phyloP scores from a whole-genome alignment of 2,329 filamentous ascomycete genomes.

The Truncatella angustata region DNA sequence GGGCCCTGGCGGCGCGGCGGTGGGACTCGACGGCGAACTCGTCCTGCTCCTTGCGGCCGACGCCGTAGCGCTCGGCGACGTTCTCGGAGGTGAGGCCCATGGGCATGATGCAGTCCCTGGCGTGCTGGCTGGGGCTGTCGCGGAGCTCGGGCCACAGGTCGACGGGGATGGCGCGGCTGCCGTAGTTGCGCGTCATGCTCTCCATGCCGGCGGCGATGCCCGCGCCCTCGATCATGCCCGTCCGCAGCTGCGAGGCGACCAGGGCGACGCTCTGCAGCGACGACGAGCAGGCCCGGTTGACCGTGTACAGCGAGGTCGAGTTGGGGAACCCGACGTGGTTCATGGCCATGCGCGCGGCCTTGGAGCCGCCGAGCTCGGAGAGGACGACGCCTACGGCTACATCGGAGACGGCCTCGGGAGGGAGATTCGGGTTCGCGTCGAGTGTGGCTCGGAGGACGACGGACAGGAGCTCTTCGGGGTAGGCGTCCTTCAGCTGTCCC shows the following conservation, averaged over 20 bases:
- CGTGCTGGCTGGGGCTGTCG: slow-evolving; percentile 63
- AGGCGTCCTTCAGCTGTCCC: slow-evolving; percentile 80
- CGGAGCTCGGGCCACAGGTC: slow-evolving; percentile 74
- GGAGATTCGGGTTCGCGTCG: slow-evolving; percentile 68
- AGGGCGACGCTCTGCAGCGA: slow-evolving; percentile 74
- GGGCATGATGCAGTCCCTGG: slow-evolving; percentile 84
- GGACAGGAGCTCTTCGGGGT: slow-evolving; percentile 84
- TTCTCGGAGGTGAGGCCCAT: slow-evolving; percentile 94
- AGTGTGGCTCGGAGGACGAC: slow-evolving; percentile 66
- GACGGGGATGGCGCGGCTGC: slow-evolving; percentile 76
- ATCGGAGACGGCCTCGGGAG: slow-evolving; percentile 70
- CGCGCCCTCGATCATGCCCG: slow-evolving; percentile 62
- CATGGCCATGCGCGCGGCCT: slow-evolving; percentile 87
- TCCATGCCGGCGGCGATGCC: slow-evolving; percentile 91
- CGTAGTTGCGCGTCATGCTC: slow-evolving; percentile 94
- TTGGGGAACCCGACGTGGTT: slow-evolving; percentile 77
- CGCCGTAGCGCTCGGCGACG: slow-evolving; percentile 73
- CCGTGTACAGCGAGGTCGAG: slow-evolving; percentile 75
- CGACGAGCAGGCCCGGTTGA: slow-evolving; percentile 83
- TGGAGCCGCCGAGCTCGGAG: slow-evolving; percentile 84
- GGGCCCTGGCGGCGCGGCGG: slow-evolving; percentile 67
- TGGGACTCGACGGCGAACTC: slow-evolving; percentile 77
- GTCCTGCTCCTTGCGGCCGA: slow-evolving; percentile 76
- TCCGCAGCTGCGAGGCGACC: slow-evolving; percentile 73
- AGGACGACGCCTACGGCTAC: slow-evolving; percentile 86